Percentiles rank a stretch among this genome's conserved stretches.
phyloP scores from a whole-genome alignment of 208 protist species.

The Leptomonas seymouri region DNA sequence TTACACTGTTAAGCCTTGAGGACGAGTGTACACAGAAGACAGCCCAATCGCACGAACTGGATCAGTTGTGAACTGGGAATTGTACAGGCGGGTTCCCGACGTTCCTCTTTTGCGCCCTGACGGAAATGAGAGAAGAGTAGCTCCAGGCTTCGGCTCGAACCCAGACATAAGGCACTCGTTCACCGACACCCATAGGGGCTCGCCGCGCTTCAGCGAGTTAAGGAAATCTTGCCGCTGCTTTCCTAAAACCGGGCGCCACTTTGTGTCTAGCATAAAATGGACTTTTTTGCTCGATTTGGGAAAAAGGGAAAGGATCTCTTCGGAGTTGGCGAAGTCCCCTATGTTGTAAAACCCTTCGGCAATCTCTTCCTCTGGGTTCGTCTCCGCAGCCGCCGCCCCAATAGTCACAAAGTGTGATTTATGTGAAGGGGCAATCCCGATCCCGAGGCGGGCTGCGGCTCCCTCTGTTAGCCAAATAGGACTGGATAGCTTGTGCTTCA shows the following conservation, averaged over 20 bases:
- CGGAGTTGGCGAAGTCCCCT: constrained; percentile 68
- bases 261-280: constrained; percentile 90
- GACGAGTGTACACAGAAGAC: constrained; percentile 70
- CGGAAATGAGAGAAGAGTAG: constrained; percentile 44
- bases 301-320: constrained; percentile 81
- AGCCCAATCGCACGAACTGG: constrained; percentile 87
- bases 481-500: constrained; percentile 88
- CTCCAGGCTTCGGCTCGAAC: constrained; percentile 59
- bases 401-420: constrained; percentile 69
- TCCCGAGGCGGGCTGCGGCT: constrained; percentile 59
- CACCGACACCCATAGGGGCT: constrained; percentile 86
- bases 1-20: constrained; percentile 73
- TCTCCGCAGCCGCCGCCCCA: constrained; percentile 58
- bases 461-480: constrained; percentile 83
- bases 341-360: constrained; percentile 88
- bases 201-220: constrained; percentile 50
- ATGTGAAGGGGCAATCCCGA: constrained; percentile 63
- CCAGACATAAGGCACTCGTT: constrained; percentile 92
- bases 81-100: constrained; percentile 69
- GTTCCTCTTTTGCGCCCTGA: constrained; percentile 14
- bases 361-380: constrained; percentile 46
- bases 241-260: constrained; percentile 86
- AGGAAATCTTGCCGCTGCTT: constrained; percentile 84
- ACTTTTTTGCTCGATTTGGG: constrained; percentile 81
- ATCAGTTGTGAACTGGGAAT: constrained; percentile 88